phyloP scores from a whole-genome alignment of 768 basidiomycete genomes.

The Leccinum boreale region DNA sequence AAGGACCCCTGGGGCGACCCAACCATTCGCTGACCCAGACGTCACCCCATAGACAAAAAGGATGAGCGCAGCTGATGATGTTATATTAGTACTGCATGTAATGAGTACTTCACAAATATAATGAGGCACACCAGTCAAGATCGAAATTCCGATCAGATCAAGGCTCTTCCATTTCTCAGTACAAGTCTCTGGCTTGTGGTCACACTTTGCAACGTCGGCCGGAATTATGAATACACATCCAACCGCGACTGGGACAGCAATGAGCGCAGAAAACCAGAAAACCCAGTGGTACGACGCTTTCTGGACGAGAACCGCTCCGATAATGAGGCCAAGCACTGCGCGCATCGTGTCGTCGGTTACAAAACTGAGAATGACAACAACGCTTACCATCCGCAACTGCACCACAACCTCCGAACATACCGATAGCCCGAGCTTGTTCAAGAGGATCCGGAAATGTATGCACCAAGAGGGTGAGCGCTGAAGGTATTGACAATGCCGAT shows the following conservation, averaged over 20 bases:
- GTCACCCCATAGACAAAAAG: constrained; percentile 44
- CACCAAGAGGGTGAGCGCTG: constrained; percentile 48
- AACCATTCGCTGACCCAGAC: constrained; percentile 47
- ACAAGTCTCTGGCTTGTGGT: neutral
- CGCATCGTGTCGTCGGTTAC: neutral
- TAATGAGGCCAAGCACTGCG: constrained; percentile 39
- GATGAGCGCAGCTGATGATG: constrained; percentile 32
- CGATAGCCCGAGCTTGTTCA: constrained; percentile 47
- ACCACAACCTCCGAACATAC: constrained; percentile 44
- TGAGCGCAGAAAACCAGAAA: constrained; percentile 45
- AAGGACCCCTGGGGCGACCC: constrained; percentile 45
- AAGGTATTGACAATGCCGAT: constrained; percentile 50
- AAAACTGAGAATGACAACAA: neutral
- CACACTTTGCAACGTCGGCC: constrained; percentile 5
- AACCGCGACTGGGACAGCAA: constrained; percentile 34
- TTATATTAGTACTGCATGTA: neutral
- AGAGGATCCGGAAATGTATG: constrained; percentile 45
- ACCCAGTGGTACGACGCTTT: constrained; percentile 47
- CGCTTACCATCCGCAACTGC: constrained; percentile 42
- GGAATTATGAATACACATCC: constrained; percentile 37
- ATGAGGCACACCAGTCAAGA: constrained; percentile 33
- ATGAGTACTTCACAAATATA: neutral
- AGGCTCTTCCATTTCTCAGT: constrained; percentile 29
- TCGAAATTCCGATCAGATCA: constrained; percentile 38
- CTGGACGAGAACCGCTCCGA: constrained; percentile 43